Evolutionary conservation across 2,329 filamentous ascomycete species (phyloP).

Genomic region (Aspergillus sp.): DNA sequence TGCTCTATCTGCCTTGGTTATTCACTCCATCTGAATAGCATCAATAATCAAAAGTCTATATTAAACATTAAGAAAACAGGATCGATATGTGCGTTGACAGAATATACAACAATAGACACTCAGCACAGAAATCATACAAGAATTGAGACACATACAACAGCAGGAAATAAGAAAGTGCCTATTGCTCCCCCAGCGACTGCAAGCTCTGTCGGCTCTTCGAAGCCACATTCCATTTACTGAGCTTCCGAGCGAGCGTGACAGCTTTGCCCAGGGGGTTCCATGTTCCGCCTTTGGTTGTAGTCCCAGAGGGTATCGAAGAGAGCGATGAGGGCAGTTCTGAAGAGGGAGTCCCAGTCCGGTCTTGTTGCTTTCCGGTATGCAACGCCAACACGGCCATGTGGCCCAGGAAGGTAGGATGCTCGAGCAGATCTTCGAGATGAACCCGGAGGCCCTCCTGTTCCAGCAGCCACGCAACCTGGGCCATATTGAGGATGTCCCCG

Average conservation of each 20-base stretch:
- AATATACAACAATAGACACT: not conserved
- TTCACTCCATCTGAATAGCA: not conserved
- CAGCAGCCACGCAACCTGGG: constrained; percentile 40
- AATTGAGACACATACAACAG: not conserved
- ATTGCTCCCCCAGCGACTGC: not conserved
- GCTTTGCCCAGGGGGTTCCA: constrained; percentile 25
- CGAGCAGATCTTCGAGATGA: constrained; percentile 39
- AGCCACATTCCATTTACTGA: constrained; percentile 25
- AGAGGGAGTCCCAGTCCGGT: constrained; percentile 5
- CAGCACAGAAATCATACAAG: not conserved
- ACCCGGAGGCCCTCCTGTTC: constrained; percentile 40
- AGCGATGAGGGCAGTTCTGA: not conserved
- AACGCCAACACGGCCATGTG: constrained; percentile 37
- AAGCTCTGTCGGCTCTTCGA: constrained; percentile 17
- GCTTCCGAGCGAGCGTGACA: constrained; percentile 25
- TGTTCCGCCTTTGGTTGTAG: constrained; percentile 15
- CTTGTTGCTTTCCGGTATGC: constrained; percentile 24
- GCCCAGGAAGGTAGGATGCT: constrained; percentile 40
- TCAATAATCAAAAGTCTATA: not conserved
- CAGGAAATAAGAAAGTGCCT: constrained; percentile 1
- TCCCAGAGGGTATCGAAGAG: not conserved
- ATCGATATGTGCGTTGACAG: not conserved
- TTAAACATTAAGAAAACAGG: not conserved
- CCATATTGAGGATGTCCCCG: constrained; percentile 41
- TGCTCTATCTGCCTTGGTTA: too few relatives aligned